These are phyloP conservation scores for Myriosclerotinia curreyana DNA, from an alignment of 2,329 filamentous ascomycete species.

Conservation along the genomic window DNA sequence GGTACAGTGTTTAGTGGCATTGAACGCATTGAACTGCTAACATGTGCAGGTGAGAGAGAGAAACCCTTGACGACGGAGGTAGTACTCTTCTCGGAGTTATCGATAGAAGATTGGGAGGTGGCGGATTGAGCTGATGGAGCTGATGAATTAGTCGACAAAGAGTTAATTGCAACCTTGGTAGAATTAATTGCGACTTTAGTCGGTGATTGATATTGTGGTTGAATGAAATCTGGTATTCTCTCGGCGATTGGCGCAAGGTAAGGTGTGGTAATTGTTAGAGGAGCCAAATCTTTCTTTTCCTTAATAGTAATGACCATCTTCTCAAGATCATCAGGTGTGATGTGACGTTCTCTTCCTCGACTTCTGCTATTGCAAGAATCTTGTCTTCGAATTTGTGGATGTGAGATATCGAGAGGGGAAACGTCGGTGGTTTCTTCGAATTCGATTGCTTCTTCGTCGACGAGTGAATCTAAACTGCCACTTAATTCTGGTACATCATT, in stretches of 20 bases:
- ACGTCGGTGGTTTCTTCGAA: constrained; percentile 48
- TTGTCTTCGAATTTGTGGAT: constrained; percentile 64
- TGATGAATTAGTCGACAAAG: constrained; percentile 32
- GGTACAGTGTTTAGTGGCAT: constrained; percentile 38
- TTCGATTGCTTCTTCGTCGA: constrained; percentile 64
- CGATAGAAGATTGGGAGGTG: constrained; percentile 42
- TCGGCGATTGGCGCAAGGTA: constrained; percentile 43
- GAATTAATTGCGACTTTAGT: too few relatives aligned
- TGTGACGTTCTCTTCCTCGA: constrained; percentile 76
- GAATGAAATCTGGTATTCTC: background rate
- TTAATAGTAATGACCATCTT: constrained; percentile 93
- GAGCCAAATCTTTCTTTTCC: constrained; percentile 69
- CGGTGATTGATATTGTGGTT: constrained; percentile 50
- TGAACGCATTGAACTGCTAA: constrained; percentile 65
- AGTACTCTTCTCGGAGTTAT: constrained; percentile 39
- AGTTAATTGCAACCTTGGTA: constrained; percentile 36
- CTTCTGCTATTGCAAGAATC: constrained; percentile 71
- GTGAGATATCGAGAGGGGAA: constrained; percentile 54
- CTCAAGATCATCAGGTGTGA: constrained; percentile 87
- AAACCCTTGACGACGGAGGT: constrained; percentile 81
- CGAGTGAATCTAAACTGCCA: constrained; percentile 71
- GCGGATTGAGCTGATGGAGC: constrained; percentile 38
- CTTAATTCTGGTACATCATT: constrained; percentile 71
- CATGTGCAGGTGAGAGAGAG: constrained; percentile 76
- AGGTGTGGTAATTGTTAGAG: constrained; percentile 44